Evolutionary conservation across 2,329 filamentous ascomycete genomes (phyloP), one percentile per base, ranked within the genome.

Genomic region (Bipolaris oryzae): DNA sequence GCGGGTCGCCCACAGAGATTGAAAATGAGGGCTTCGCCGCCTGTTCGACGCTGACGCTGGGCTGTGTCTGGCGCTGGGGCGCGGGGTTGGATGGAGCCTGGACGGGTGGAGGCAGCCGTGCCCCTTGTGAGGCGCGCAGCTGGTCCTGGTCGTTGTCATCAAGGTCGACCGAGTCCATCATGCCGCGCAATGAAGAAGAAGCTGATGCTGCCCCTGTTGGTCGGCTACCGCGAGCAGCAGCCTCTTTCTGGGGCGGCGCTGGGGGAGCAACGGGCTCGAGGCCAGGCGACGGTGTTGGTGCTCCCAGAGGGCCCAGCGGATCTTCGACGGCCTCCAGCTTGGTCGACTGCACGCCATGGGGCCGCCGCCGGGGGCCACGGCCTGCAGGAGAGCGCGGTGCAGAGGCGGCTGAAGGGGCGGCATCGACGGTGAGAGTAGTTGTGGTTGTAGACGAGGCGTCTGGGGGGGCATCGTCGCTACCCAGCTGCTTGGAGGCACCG

Each of bases 1-100:
- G 93, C 53, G 95, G 95, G 78, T 99, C 95, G 55, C 95, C 95
- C 20, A 99, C 95, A 2, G 85, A 87, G 69, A 99, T 98, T 47
- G 91, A 82, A 77, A 98, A 99, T 39, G 82, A 89, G 5, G 95
- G 95, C 78, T 96, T 96, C 28, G 94, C 89, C 44, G 95, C 95
- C 79, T 96, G 91, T 77, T 98, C 94, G 53, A 98, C 81, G 75
- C 90, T 96, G 64, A 97, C 86, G 73, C 93, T 96, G 16, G 93
- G 92, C 71, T 87, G 84, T 21, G 79, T 80, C 62, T 84, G 82
- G 66, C 84, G 78, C 66, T 80, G 78, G 1, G 78, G 72, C 23
- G 77, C 76, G 44, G 81, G 77, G 33, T 78, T 78, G 21, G 74
- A 76, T 7, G 80, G 76, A 7, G 81, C 81, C 60, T 86, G 84